Conservation (phyloP, 2,329 filamentous ascomycete species). For the Aureobasidium sp. region DNA sequence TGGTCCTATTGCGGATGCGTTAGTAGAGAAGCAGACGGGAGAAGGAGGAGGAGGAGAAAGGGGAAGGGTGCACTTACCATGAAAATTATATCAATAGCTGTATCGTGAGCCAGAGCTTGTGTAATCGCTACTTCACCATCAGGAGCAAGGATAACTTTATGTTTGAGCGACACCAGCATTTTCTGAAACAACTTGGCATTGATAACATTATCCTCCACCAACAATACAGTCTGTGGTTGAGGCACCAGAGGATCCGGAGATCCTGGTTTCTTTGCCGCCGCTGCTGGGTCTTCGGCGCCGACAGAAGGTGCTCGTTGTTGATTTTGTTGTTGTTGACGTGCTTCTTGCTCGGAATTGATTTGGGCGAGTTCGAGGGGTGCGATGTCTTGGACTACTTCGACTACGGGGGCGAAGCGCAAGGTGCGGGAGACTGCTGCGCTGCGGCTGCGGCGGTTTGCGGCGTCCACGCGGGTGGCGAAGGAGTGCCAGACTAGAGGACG, state of each 20-base stretch:
- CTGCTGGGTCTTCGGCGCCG: neutral
- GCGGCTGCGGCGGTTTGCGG: slow-evolving; percentile 1
- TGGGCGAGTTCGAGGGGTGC: neutral
- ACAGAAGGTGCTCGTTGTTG: neutral
- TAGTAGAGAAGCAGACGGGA: neutral
- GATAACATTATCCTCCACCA: slow-evolving; percentile 25
- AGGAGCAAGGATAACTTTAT: slow-evolving; percentile 24
- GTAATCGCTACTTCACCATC: slow-evolving; percentile 32
- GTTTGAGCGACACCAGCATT: slow-evolving; percentile 19
- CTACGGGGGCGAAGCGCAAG: slow-evolving; percentile 16
- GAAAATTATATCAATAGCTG: slow-evolving; percentile 22
- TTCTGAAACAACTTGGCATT: slow-evolving; percentile 22
- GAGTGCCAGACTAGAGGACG: slow-evolving; percentile 21
- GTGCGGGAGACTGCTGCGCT: slow-evolving; percentile 13
- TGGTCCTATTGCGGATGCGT: slow-evolving; percentile 10
- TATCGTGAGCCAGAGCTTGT: slow-evolving; percentile 1
- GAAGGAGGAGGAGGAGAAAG: neutral
- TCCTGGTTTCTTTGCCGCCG: neutral
- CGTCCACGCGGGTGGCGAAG: slow-evolving; percentile 7
- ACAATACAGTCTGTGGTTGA: slow-evolving; percentile 12
- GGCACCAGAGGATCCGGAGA: neutral
- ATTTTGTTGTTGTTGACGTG: slow-evolving; percentile 10
- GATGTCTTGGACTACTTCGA: slow-evolving; percentile 12
- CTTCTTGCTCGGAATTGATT: neutral
- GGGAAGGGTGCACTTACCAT: slow-evolving; percentile 9